Conservation (phyloP, 345 rosid species). For the Melaleuca quinquenervia region DNA sequence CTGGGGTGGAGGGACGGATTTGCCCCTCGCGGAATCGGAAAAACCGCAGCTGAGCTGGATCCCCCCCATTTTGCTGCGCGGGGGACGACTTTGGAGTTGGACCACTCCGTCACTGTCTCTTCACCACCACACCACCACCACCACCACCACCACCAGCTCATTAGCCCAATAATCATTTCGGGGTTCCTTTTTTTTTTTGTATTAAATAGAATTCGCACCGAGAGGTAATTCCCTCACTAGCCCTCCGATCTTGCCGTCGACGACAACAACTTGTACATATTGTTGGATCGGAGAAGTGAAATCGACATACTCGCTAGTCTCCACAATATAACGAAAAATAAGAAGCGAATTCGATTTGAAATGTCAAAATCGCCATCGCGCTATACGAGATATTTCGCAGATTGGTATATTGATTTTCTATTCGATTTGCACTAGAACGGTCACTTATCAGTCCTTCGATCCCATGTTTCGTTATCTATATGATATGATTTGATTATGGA, state of each 20-base stretch:
- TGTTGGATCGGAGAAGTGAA: fast-evolving
- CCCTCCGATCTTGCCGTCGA: neutral
- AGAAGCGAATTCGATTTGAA: fast-evolving
- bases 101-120: neutral
- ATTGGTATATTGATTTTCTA: neutral
- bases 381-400: neutral
- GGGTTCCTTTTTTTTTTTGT: neutral
- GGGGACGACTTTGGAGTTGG: neutral
- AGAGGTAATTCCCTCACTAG: neutral
- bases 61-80: neutral
- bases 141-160: neutral
- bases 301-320: neutral
- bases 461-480: neutral
- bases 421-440: neutral
- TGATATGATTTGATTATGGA: too few relatives aligned
- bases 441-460: neutral
- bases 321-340: fast-evolving
- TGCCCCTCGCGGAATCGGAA: neutral
- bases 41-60: neutral
- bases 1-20: neutral
- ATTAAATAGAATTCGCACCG: neutral
- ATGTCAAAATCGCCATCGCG: fast-evolving
- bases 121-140: too few relatives aligned
- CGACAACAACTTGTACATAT: neutral
- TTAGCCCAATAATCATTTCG: neutral